Conservation (phyloP, 1,139 yeast genomes). For the Pichia cactophila region DNA sequence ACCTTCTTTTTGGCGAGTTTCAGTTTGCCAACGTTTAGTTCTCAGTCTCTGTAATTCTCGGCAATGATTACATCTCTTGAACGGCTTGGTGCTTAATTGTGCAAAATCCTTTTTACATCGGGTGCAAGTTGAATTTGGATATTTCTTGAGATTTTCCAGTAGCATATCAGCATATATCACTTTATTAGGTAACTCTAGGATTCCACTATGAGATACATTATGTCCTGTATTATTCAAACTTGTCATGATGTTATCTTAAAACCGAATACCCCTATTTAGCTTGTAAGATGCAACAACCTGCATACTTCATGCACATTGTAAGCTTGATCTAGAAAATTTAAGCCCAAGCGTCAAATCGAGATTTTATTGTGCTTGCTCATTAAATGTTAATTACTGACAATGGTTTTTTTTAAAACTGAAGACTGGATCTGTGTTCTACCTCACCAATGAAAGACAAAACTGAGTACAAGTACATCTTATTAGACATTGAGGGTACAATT, state of each 20-base stretch:
- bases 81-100: constrained; percentile 39
- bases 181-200: neutral
- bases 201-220: neutral
- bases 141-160: constrained; percentile 10
- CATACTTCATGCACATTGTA: too few species aligned
- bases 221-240: neutral
- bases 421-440: too few species aligned
- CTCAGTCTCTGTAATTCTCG: constrained; percentile 56
- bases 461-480: constrained; percentile 30
- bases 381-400: too few species aligned
- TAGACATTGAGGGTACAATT: constrained; percentile 89
- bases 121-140: constrained; percentile 32
- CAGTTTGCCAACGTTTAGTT: constrained; percentile 56
- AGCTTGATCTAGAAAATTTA: too few species aligned
- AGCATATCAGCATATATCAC: constrained; percentile 1
- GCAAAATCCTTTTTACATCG: constrained; percentile 55
- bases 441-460: constrained; percentile 4
- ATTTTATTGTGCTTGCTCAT: too few species aligned
- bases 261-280: too few species aligned
- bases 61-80: constrained; percentile 56
- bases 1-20: constrained; percentile 52
- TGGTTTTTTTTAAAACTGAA: too few species aligned
- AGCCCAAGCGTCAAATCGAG: too few species aligned
- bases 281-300: too few species aligned
- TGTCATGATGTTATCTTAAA: neutral